Evolutionary conservation across 306 rosid species (phyloP).

Genomic region (Trifolium fragiferum): DNA sequence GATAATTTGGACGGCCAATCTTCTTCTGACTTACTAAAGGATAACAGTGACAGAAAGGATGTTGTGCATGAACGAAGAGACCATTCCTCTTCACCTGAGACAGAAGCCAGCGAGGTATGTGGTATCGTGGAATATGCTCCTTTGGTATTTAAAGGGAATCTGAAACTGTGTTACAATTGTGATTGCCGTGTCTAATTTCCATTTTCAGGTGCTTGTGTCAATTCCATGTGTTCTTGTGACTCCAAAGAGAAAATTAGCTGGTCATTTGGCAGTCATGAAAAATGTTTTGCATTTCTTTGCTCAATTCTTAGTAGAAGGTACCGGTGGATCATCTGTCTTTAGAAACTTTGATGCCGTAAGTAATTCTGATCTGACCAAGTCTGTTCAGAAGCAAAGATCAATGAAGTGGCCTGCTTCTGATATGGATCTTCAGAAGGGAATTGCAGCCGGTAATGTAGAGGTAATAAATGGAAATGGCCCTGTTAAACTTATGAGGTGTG

Average conservation of each 20-base stretch:
- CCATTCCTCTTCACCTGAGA: constrained; percentile 59
- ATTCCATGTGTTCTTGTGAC: constrained; percentile 86
- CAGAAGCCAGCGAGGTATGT: constrained; percentile 86
- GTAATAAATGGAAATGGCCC: constrained; percentile 61
- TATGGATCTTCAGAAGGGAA: constrained; percentile 65
- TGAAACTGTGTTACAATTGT: constrained; percentile 33
- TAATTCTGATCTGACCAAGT: constrained; percentile 66
- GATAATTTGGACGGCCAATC: constrained; percentile 65
- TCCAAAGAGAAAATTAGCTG: constrained; percentile 90
- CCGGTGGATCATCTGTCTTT: constrained; percentile 91
- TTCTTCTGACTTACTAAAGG: constrained; percentile 64
- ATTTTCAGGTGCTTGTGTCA: constrained; percentile 82
- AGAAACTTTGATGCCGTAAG: constrained; percentile 66
- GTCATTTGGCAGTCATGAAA: constrained; percentile 92
- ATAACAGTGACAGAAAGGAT: constrained; percentile 65
- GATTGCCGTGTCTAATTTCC: constrained; percentile 42
- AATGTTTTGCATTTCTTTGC: constrained; percentile 89
- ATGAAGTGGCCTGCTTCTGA: constrained; percentile 70
- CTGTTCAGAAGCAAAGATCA: constrained; percentile 67
- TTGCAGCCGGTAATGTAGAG: constrained; percentile 51
- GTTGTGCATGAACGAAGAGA: constrained; percentile 67
- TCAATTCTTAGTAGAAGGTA: constrained; percentile 90
- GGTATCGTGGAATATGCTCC: constrained; percentile 37
- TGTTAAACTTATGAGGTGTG: constrained; percentile 64
- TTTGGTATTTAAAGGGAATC: constrained; percentile 19